Percentiles rank a stretch among this genome's conserved stretches.
These are phyloP conservation scores for Neopestalotiopsis rosae DNA, from an alignment of 2,329 filamentous ascomycete species.

Conservation along the genomic window DNA sequence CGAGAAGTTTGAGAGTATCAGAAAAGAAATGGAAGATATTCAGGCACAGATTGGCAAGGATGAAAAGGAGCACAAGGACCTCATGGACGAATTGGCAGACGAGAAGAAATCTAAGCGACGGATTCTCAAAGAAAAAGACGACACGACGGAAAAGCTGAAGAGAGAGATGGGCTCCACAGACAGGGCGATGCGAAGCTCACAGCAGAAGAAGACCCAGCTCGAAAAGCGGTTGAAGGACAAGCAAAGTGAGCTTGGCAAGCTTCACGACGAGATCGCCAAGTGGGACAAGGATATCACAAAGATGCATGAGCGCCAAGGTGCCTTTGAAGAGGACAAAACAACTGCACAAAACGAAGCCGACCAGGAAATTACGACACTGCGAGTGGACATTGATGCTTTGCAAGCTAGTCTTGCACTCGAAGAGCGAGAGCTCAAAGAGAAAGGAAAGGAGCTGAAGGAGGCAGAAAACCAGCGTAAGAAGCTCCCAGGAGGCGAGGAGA, in stretches of 20 bases:
- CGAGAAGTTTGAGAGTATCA: constrained; percentile 77
- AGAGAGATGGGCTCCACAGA: constrained; percentile 81
- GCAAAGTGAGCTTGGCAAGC: constrained; percentile 69
- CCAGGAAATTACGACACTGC: constrained; percentile 55
- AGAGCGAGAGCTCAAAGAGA: constrained; percentile 76
- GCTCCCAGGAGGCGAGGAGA: constrained; percentile 65
- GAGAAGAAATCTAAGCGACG: constrained; percentile 82
- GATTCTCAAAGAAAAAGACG: constrained; percentile 86
- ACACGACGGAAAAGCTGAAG: constrained; percentile 83
- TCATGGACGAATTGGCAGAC: constrained; percentile 71
- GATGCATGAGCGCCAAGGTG: constrained; percentile 61
- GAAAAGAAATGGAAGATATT: constrained; percentile 83
- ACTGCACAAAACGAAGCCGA: constrained; percentile 58
- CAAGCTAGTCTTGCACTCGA: constrained; percentile 69
- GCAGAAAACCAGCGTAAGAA: constrained; percentile 74
- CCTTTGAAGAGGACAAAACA: constrained; percentile 59
- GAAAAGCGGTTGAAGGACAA: constrained; percentile 75
- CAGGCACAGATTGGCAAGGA: constrained; percentile 74
- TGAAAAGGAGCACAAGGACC: constrained; percentile 71
- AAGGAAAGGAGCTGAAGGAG: constrained; percentile 72
- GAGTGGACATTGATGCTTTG: constrained; percentile 61
- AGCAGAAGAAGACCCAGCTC: constrained; percentile 79
- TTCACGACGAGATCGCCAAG: constrained; percentile 71
- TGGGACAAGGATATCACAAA: constrained; percentile 69
- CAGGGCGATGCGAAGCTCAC: constrained; percentile 79